Base-by-base conservation (phyloP, 78 protist species). In the Diacronema lutheri region DNA sequence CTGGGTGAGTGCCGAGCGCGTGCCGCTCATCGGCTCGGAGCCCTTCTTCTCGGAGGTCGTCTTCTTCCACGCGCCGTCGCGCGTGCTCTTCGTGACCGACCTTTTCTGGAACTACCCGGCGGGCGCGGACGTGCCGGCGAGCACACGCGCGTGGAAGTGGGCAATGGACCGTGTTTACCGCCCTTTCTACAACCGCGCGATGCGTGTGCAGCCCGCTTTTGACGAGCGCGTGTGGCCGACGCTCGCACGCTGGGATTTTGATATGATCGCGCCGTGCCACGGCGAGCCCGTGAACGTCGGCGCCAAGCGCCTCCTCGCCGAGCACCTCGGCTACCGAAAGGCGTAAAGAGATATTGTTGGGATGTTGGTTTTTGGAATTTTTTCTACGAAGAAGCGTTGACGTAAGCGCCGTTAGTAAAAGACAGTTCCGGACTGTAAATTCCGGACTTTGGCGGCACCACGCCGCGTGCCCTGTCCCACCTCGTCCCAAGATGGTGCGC, bases 41-140 rank as follows among this genome's bases (percentile, higher is more conserved):
- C 79, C 79, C 21, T 71, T 71, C 79, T 71, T 71, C 79, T 38
- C 41, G 58, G 79, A 71, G 58, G 79, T 71, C 4, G 79, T 71
- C 57, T 71, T 71, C 35, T 37, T 7, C 14, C 79, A 71, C 57
- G 0, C 1, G 58, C 79, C 79, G 35, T 9, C 23, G 23, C 58
- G 58, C 25, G 5, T 56, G 35, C 58, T 71, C 9, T 26, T 71
- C 35, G n/a, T 9, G 0, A 26, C 79, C 35, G 79, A 71, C 79
- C 79, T 71, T 2, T 71, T 10, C n/a, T 71, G 79, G 79, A 71
- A 71, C 35, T 71, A 71, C 57, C 79, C 79, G 4, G 0, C 21
- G 20, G 44, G 13, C 10, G 50, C 21, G 9, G 76, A 38, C 76
- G 46, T 41, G 79, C 79, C 79, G 21, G 0, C 5, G 6, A 21